phyloP scores from a whole-genome alignment of 2,329 filamentous ascomycete species.

The Fusarium pseudocircinatum region DNA sequence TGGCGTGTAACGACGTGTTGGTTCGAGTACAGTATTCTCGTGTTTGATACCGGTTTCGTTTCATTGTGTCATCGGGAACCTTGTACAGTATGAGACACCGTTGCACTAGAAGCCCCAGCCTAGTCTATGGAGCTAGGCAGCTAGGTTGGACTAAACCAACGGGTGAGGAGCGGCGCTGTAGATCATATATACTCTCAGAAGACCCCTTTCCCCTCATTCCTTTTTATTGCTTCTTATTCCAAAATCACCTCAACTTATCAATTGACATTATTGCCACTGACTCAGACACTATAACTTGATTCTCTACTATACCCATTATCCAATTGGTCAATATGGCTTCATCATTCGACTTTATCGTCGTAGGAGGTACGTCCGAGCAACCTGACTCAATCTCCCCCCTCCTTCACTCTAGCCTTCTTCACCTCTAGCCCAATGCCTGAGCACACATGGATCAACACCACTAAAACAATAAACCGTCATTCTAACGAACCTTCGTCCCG shows the following conservation, averaged over 20 bases:
- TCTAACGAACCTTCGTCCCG: background rate
- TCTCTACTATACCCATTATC: background rate
- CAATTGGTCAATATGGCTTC: constrained; percentile 7
- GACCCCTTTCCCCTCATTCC: constrained; percentile 10
- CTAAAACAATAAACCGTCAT: background rate
- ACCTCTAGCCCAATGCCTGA: background rate
- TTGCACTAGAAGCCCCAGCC: constrained; percentile 1
- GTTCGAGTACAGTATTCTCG: background rate
- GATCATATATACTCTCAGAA: background rate
- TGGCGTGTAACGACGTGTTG: constrained; percentile 4
- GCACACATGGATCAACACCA: background rate
- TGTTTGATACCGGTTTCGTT: background rate
- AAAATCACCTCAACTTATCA: background rate
- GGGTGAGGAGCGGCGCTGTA: background rate
- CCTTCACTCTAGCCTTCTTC: background rate
- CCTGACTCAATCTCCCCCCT: background rate
- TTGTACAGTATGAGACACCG: background rate
- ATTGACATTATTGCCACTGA: background rate
- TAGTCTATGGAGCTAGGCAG: background rate
- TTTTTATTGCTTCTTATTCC: background rate
- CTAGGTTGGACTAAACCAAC: background rate
- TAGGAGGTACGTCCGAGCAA: constrained; percentile 30
- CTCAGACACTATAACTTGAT: background rate
- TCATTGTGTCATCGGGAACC: background rate
- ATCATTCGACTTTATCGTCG: constrained; percentile 34